phyloP scores from a whole-genome alignment of 2,329 filamentous ascomycete species.

The Neopestalotiopsis sp. region DNA sequence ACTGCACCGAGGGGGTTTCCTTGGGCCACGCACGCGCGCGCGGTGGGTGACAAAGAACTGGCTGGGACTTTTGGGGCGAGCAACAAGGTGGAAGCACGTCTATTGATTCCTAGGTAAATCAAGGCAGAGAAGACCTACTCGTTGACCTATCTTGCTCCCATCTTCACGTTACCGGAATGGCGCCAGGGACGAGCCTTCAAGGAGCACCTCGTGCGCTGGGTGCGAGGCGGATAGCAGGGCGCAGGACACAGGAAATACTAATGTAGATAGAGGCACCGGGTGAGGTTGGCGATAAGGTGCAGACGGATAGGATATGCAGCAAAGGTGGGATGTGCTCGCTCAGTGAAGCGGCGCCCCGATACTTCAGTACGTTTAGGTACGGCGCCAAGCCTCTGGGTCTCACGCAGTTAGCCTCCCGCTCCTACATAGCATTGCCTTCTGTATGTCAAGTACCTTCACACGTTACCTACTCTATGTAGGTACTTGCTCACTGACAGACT shows the following conservation, averaged over 20 bases:
- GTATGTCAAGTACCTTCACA: neutral
- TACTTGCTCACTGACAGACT: neutral
- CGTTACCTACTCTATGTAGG: neutral
- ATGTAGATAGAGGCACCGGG: constrained; percentile 1
- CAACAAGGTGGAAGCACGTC: neutral
- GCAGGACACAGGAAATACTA: constrained; percentile 13
- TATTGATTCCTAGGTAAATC: neutral
- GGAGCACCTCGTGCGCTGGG: neutral
- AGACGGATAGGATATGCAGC: constrained; percentile 5
- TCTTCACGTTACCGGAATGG: constrained; percentile 31
- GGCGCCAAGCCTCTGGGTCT: constrained; percentile 5
- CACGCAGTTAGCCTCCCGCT: constrained; percentile 8
- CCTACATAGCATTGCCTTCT: neutral
- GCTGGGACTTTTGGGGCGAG: neutral
- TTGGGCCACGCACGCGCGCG: neutral
- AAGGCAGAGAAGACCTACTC: constrained; percentile 24
- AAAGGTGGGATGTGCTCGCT: constrained; percentile 13
- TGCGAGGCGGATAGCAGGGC: neutral
- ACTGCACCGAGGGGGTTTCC: neutral
- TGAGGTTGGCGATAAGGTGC: constrained; percentile 23
- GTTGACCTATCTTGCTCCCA: constrained; percentile 38
- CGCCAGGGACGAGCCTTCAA: constrained; percentile 21
- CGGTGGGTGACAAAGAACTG: constrained; percentile 13
- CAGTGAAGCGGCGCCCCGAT: constrained; percentile 1
- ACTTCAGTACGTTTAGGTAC: neutral